A percentile compares a stretch with the other conserved stretches of the same genome.
These are phyloP conservation scores for Pseudevernia furfuracea DNA, from an alignment of 495 filamentous ascomycete species.

Conservation along the genomic window DNA sequence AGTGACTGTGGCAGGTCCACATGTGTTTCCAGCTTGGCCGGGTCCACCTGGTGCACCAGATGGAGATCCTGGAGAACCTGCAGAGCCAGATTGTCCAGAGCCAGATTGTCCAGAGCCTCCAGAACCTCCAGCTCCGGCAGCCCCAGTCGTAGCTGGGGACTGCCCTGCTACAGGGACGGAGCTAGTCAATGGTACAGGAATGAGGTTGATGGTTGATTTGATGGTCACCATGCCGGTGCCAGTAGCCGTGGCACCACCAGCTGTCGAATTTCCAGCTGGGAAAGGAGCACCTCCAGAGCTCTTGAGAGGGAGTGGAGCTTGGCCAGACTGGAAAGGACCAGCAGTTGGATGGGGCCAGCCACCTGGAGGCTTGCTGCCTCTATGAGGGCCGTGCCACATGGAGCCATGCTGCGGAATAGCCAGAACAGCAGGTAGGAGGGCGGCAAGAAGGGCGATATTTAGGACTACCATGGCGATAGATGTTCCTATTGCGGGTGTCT, in stretches of 20 bases:
- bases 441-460: slow-evolving; percentile 22
- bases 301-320: slow-evolving; percentile 2
- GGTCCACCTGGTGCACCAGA: slow-evolving; percentile 10
- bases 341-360: slow-evolving; percentile 13
- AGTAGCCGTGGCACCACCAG: slow-evolving; percentile 11
- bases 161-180: neutral
- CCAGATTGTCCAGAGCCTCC: slow-evolving; percentile 10
- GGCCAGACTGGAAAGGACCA: slow-evolving; percentile 7
- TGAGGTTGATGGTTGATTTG: slow-evolving; percentile 18
- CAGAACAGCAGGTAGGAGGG: slow-evolving; percentile 23
- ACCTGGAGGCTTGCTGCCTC: neutral
- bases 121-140: neutral
- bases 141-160: slow-evolving; percentile 14
- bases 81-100: neutral
- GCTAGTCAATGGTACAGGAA: slow-evolving; percentile 15
- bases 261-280: slow-evolving; percentile 15
- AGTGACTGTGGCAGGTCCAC: slow-evolving; percentile 27
- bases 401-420: slow-evolving; percentile 23
- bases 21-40: slow-evolving; percentile 16
- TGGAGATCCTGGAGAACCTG: slow-evolving; percentile 12
- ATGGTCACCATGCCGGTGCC: slow-evolving; percentile 16
- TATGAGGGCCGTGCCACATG: slow-evolving; percentile 10
- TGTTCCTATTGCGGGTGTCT: slow-evolving; percentile 6
- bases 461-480: slow-evolving; percentile 21
- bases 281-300: slow-evolving; percentile 16